Base-by-base conservation (phyloP, 192 early-diverging fungal genomes). In the Backusella liffmaniae region DNA sequence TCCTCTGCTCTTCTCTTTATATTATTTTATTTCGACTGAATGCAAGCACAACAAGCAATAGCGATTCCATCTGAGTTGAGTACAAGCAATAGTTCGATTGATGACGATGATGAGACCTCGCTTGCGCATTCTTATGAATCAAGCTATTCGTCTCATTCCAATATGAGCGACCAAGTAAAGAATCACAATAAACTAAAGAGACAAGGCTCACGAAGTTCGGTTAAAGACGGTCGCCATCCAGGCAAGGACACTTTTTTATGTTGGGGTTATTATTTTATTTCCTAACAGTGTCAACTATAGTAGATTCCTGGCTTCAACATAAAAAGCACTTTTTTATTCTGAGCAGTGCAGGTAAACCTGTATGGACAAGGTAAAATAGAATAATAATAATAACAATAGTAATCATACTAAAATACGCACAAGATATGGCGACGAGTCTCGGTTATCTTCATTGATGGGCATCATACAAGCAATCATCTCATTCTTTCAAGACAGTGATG, bases 251-350 rank as follows among this genome's bases (percentile, higher is more conserved):
- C 6, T 35, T 34, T 32, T 23, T 30, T n/a, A n/a, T n/a, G n/a
- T n/a, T n/a, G n/a, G n/a, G n/a, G n/a, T 26, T 18, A 56, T 73
- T 44, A 53, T 34, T 36, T 51, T 16, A 35, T 15, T 62, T 53
- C 10, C 37, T 56, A 56, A 15, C 32, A 34, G 32, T n/a, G 26
- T 15, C 67, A 49, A 0, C 30, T 68, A 37, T 18, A 73, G 74
- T 18, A 73, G 74, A 77, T 34, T 51, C 84, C 4, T 93, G 92
- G 92, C 68, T 85, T 4, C 78, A 76, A 15, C 90, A 90, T 51
- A 84, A 86, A 39, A 95, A 94, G 73, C 96, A 99, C 75, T 96
- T 96, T 74, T 94, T 99, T 76, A 92, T 99, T 9, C 87, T 99
- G 15, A 94, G 93, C 84, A 93, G 89, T 76, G 93, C 95, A 5